phyloP scores from a whole-genome alignment of 2,329 filamentous ascomycete species.

The Epichloe sp. region DNA sequence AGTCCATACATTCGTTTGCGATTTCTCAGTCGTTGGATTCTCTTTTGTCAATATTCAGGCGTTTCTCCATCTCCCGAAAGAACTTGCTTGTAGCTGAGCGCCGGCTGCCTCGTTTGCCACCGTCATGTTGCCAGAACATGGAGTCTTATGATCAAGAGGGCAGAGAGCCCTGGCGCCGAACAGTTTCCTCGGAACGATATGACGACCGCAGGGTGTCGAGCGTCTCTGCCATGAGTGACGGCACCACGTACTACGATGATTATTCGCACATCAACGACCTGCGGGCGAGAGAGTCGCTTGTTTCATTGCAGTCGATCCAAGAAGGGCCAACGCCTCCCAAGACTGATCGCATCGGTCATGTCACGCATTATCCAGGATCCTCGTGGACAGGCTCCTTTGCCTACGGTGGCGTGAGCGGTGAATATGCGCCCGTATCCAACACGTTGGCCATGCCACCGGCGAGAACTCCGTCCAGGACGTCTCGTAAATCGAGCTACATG shows the following conservation, averaged over 20 bases:
- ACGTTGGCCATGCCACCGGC: background rate
- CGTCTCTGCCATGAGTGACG: slow-evolving; percentile 20
- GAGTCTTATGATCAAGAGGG: slow-evolving; percentile 17
- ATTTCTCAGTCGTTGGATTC: no score
- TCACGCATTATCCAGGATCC: slow-evolving; percentile 10
- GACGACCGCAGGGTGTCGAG: slow-evolving; percentile 12
- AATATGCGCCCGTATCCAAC: slow-evolving; percentile 17
- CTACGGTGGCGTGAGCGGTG: slow-evolving; percentile 12
- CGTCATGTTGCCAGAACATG: slow-evolving; percentile 14
- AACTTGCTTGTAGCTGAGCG: background rate
- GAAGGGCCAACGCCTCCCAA: slow-evolving; percentile 8
- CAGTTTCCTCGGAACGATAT: background rate
- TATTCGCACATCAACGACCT: slow-evolving; percentile 11
- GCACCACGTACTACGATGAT: slow-evolving; percentile 15
- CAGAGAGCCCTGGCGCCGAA: slow-evolving; percentile 15
- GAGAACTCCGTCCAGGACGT: slow-evolving; percentile 11
- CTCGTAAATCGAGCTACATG: slow-evolving; percentile 14
- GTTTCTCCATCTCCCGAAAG: no score
- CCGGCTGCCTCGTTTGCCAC: slow-evolving; percentile 9
- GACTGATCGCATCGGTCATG: slow-evolving; percentile 8
- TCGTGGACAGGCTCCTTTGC: slow-evolving; percentile 17
- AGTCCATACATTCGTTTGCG: background rate
- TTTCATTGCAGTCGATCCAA: slow-evolving; percentile 7
- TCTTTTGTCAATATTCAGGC: no score
- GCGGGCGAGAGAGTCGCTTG: slow-evolving; percentile 13